A percentile compares a stretch with the other conserved stretches of the same genome.
Evolutionary conservation across 805 yeast species (phyloP).

Genomic region (Myxozyma udenii): DNA sequence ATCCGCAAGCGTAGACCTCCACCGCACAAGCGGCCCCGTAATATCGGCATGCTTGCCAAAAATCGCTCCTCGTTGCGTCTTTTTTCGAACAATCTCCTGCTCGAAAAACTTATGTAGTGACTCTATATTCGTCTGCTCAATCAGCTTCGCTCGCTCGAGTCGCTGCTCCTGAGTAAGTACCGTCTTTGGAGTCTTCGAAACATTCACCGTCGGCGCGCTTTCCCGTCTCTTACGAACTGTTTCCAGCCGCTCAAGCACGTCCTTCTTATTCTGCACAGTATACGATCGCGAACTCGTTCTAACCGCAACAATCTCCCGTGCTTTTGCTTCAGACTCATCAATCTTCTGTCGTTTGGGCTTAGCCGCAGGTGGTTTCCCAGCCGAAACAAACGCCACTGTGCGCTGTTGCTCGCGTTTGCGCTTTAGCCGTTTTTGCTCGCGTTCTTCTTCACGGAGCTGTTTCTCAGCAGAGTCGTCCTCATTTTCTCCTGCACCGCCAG

Average conservation of each 20-base stretch:
- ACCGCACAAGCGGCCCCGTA: slow-evolving; percentile 57
- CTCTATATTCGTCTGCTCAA: slow-evolving; percentile 71
- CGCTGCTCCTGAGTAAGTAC: slow-evolving; percentile 65
- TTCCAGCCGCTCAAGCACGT: slow-evolving; percentile 67
- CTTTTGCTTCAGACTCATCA: no score
- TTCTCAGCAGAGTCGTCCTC: slow-evolving; percentile 64
- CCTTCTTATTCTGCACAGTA: slow-evolving; percentile 72
- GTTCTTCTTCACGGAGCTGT: slow-evolving; percentile 46
- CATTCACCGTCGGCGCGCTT: not conserved
- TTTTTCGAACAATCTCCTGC: slow-evolving; percentile 77
- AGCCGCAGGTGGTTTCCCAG: not conserved
- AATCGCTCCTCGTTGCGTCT: slow-evolving; percentile 69
- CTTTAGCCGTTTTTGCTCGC: slow-evolving; percentile 31
- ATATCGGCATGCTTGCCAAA: slow-evolving; percentile 51
- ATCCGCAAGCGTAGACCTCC: slow-evolving; percentile 46
- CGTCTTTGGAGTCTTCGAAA: not conserved
- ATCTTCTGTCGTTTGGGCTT: no score
- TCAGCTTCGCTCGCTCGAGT: slow-evolving; percentile 77
- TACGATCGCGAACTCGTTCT: slow-evolving; percentile 55
- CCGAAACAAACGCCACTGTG: not conserved
- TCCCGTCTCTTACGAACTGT: slow-evolving; percentile 61
- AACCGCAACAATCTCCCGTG: not conserved
- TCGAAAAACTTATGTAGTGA: slow-evolving; percentile 77
- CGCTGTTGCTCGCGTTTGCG: slow-evolving; percentile 34
- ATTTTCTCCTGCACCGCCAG: slow-evolving; percentile 1